Conservation (phyloP, 345 rosid species). For the Barbarea vulgaris region DNA sequence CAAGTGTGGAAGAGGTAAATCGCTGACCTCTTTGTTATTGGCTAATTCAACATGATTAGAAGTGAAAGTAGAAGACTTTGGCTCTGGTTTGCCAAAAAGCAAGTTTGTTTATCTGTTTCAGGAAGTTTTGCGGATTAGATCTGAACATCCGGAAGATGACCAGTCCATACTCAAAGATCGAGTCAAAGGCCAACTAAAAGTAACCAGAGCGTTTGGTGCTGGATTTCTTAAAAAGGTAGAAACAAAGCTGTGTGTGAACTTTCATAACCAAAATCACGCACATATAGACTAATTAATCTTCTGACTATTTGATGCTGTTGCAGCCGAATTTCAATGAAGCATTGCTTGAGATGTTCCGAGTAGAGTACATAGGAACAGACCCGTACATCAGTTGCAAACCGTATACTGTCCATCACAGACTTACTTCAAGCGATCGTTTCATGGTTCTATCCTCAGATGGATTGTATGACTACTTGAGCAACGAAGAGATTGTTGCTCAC, state of each 20-base stretch:
- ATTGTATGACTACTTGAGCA: slow-evolving; percentile 91
- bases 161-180: slow-evolving; percentile 82
- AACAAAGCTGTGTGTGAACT: slow-evolving; percentile 28
- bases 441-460: slow-evolving; percentile 93
- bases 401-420: slow-evolving; percentile 78
- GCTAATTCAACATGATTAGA: not conserved
- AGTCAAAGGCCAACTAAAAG: slow-evolving; percentile 94
- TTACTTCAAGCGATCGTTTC: slow-evolving; percentile 81
- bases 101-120: slow-evolving; percentile 39
- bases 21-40: slow-evolving; percentile 14
- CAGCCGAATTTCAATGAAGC: slow-evolving; percentile 92
- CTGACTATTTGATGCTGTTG: slow-evolving; percentile 9
- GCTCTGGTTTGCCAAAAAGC: slow-evolving; percentile 6
- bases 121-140: slow-evolving; percentile 81
- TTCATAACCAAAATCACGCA: not conserved
- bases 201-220: slow-evolving; percentile 94
- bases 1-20: slow-evolving; percentile 77
- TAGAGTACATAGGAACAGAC: slow-evolving; percentile 68
- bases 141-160: slow-evolving; percentile 84
- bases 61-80: not conserved
- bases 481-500: slow-evolving; percentile 93
- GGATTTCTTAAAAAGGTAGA: slow-evolving; percentile 91
- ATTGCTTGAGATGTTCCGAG: slow-evolving; percentile 74
- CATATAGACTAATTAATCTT: not conserved
- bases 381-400: slow-evolving; percentile 87